These are phyloP conservation scores for Ganoderma leucocontextum DNA, from an alignment of 1,284 basidiomycete genomes.

Conservation along the genomic window DNA sequence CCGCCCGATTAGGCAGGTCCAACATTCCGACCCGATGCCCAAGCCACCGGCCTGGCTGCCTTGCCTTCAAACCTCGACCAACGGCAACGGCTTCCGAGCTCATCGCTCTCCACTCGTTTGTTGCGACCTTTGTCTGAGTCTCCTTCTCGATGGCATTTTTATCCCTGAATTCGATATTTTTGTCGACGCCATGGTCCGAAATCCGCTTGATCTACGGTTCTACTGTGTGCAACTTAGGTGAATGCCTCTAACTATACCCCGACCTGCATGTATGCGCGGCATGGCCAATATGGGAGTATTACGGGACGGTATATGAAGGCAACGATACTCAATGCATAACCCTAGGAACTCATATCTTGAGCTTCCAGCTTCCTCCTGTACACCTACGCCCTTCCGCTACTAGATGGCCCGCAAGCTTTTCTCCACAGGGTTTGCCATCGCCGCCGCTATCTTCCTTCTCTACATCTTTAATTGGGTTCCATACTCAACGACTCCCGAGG, in stretches of 20 bases:
- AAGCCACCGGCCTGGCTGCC: slow-evolving; percentile 7
- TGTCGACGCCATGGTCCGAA: slow-evolving; percentile 1
- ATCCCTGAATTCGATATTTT: slow-evolving; percentile 11
- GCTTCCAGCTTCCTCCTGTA: neutral
- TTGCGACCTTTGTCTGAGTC: slow-evolving; percentile 33
- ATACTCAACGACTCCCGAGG: neutral
- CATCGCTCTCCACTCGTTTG: slow-evolving; percentile 15
- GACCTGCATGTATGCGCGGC: neutral
- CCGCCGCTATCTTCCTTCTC: slow-evolving; percentile 19
- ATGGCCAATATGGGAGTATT: neutral
- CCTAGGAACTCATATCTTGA: neutral
- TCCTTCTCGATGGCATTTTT: neutral
- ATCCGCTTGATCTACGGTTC: slow-evolving; percentile 33
- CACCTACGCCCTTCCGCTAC: neutral
- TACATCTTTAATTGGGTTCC: neutral
- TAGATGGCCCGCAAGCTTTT: slow-evolving; percentile 23
- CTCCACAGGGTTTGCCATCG: slow-evolving; percentile 11
- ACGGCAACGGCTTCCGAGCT: neutral
- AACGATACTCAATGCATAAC: neutral
- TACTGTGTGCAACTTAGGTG: slow-evolving; percentile 26
- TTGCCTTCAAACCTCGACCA: slow-evolving; percentile 8
- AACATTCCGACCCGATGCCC: slow-evolving; percentile 16
- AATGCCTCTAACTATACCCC: slow-evolving; percentile 1
- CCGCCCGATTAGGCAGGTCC: slow-evolving; percentile 21
- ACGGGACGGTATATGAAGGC: slow-evolving; percentile 22